Base-by-base conservation (phyloP, 169 alveolate genomes). In the Besnoitia besnoiti region DNA sequence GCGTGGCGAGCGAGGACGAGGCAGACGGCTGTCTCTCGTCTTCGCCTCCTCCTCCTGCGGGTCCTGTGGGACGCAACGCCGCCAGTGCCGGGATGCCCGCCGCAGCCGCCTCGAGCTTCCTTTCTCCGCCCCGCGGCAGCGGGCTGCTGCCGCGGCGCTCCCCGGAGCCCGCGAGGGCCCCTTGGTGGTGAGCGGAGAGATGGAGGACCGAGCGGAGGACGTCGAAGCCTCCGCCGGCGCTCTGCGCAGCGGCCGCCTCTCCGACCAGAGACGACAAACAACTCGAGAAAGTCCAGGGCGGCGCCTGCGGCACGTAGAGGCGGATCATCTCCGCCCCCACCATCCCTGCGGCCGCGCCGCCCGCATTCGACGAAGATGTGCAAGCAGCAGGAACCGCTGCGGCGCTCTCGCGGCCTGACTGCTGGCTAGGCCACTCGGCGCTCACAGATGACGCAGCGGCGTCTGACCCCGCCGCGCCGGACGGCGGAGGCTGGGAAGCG, bases 261-360 rank as follows among this genome's bases (percentile, higher is more conserved):
- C 67, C 67, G 0, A 73, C 39, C 82, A 73, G 46, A 7, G 82
- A 37, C 5, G 82, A 42, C 39, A n/a, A 73, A n/a, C 44, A 73
- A 30, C 82, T 73, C 46, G 82, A 27, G 82, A 73, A 73, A 16
- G 30, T n/a, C 82, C 82, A 73, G 1, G 82, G 82, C 16, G 82
- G 82, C 46, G 82, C 3, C 46, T 73, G 82, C 19, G 82, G 82
- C 24, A 73, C 24, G n/a, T 73, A 73, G 44, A 73, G 46, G 0
- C 82, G 82, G n/a, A 73, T 37, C 82, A 73, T 73, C 39, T 73
- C 82, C 39, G 39, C 47, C 19, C 82, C 46, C 7, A n/a, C 39
- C 8, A 27, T 37, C 24, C 82, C 82, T 19, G 82, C 2, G 16
- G 82, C 82, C 24, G 46, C 24, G 44, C 47, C n/a, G 2, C 44